A percentile compares a stretch with the other conserved stretches of the same genome.
Conservation (phyloP, 2,329 filamentous ascomycete genomes). For the Trichophyton equinum region DNA sequence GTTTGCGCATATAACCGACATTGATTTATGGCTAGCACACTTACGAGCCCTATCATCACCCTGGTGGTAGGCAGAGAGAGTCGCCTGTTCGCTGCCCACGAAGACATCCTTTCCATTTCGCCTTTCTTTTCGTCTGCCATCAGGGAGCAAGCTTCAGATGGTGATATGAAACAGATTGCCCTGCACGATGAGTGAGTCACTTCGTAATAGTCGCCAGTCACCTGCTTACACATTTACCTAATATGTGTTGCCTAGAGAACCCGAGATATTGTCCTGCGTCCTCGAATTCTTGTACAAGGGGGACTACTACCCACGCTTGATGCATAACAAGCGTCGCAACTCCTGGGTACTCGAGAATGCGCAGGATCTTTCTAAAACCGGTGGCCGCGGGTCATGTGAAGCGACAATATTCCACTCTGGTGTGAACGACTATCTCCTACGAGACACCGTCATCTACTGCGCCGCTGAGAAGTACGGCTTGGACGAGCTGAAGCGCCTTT, state of each 20-base stretch:
- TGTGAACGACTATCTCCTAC: conserved; percentile 63
- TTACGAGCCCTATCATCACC: conserved; percentile 67
- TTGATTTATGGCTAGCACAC: conserved; percentile 24
- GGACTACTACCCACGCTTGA: conserved; percentile 81
- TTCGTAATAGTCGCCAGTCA: not conserved
- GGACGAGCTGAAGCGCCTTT: conserved; percentile 80
- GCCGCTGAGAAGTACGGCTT: conserved; percentile 80
- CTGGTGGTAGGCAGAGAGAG: conserved; percentile 72
- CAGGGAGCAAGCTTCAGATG: conserved; percentile 59
- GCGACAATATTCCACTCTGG: conserved; percentile 66
- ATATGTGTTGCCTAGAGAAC: conserved; percentile 53
- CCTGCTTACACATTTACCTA: not conserved
- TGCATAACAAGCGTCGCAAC: conserved; percentile 74
- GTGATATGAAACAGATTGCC: conserved; percentile 60
- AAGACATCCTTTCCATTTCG: conserved; percentile 77
- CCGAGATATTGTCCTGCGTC: conserved; percentile 82
- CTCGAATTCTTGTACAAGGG: conserved; percentile 97
- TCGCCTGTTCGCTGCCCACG: conserved; percentile 86
- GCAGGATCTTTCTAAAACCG: conserved; percentile 41
- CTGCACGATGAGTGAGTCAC: conserved; percentile 48
- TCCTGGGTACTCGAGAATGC: conserved; percentile 80
- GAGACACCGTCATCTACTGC: conserved; percentile 92
- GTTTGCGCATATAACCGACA: not conserved
- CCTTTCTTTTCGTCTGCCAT: conserved; percentile 68
- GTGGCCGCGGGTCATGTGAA: conserved; percentile 53